These are phyloP conservation scores for Thielaviopsis populi DNA, from an alignment of 2,329 filamentous ascomycete species.

Conservation along the genomic window DNA sequence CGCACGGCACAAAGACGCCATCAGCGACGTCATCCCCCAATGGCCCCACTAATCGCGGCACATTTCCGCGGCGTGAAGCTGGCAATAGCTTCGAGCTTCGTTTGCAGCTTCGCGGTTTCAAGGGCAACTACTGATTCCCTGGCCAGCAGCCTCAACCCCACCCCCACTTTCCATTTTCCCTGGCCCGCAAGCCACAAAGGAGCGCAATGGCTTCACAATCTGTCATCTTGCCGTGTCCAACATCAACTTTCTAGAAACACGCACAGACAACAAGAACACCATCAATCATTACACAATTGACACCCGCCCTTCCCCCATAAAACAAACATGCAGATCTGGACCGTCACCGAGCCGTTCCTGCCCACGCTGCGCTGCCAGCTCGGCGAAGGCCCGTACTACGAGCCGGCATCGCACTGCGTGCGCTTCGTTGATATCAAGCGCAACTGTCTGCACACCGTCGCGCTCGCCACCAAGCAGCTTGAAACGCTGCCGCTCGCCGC, in stretches of 20 bases:
- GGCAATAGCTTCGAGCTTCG: background rate
- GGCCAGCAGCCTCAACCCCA: no score
- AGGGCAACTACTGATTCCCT: background rate
- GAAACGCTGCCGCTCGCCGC: constrained; percentile 43
- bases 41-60: background rate
- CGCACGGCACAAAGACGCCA: background rate
- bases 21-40: background rate
- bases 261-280: no score
- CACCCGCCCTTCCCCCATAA: no score
- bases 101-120: background rate
- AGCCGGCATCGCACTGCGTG: constrained; percentile 46
- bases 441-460: constrained; percentile 55
- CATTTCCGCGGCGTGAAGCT: background rate
- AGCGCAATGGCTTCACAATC: background rate
- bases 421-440: constrained; percentile 76
- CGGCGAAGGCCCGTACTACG: constrained; percentile 63
- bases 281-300: no score
- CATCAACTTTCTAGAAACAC: no score
- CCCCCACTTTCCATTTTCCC: background rate
- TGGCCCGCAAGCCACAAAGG: background rate
- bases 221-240: background rate
- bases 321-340: constrained; percentile 32
- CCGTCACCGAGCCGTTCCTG: constrained; percentile 40
- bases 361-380: constrained; percentile 46
- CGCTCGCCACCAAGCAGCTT: constrained; percentile 43